Conservation (phyloP, 345 rosid genomes). For the Bruguiera sexangula region DNA sequence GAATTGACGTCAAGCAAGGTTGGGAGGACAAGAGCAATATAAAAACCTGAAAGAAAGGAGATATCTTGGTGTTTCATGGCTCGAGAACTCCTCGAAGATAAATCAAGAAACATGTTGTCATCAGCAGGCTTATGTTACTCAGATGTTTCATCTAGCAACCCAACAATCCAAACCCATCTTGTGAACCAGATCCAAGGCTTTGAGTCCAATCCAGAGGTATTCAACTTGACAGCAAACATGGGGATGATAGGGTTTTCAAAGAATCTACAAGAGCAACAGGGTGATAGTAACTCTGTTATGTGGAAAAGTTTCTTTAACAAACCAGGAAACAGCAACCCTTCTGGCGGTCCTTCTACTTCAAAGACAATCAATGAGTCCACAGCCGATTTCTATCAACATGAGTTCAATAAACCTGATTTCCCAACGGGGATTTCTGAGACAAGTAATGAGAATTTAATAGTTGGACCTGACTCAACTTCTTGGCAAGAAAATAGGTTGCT, state of each 20-base stretch:
- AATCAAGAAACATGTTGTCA: slow-evolving; percentile 40
- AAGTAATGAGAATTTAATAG: slow-evolving; percentile 45
- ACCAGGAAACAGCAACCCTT: slow-evolving; percentile 15
- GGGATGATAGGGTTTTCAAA: slow-evolving; percentile 85
- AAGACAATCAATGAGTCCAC: slow-evolving; percentile 41
- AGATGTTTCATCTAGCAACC: slow-evolving; percentile 43
- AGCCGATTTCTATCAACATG: slow-evolving; percentile 44
- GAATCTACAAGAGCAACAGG: slow-evolving; percentile 48
- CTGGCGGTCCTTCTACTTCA: slow-evolving; percentile 40
- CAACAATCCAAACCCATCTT: slow-evolving; percentile 44
- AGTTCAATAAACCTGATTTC: slow-evolving; percentile 39
- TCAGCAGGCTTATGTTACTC: slow-evolving; percentile 57
- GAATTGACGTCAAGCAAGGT: slow-evolving; percentile 25
- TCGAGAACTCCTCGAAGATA: slow-evolving; percentile 46
- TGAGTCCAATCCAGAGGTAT: slow-evolving; percentile 57
- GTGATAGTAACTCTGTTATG: slow-evolving; percentile 26
- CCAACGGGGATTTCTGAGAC: slow-evolving; percentile 41
- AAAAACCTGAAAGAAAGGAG: slow-evolving; percentile 1
- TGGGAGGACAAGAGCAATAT: slow-evolving; percentile 19
- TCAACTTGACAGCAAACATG: slow-evolving; percentile 66
- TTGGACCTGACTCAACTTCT: slow-evolving; percentile 37
- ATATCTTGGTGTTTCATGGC: slow-evolving; percentile 41
- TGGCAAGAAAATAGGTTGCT: slow-evolving; percentile 50
- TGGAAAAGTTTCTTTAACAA: slow-evolving; percentile 49
- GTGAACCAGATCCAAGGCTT: slow-evolving; percentile 64